Base-by-base conservation (phyloP, 2,329 filamentous ascomycete species). In the Conoideocrella luteorostrata region DNA sequence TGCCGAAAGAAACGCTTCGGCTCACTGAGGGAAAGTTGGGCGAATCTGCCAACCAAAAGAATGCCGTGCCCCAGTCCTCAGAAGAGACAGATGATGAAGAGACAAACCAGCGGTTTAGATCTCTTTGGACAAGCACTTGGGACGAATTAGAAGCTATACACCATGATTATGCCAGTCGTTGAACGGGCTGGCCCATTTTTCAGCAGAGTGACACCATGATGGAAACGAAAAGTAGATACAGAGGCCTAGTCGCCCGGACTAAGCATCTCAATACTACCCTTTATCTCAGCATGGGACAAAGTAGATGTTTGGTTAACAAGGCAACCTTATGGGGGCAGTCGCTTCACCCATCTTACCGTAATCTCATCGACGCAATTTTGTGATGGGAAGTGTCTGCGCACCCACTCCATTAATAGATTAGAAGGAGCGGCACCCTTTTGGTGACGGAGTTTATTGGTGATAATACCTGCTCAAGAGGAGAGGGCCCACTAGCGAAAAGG, bases 81-180 rank as follows among this genome's bases (percentile, higher is more conserved):
- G 32, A 34, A 18, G 32, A 34, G 32, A 28, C 26, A 28, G 26
- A 28, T 7, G 32, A 34, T 34, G 17, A 34, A 18, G 15, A 34
- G 32, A 34, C 32, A 34, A 34, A 9, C 9, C 7, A 34, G 32
- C 32, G 15, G 32, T 34, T 34, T n/a, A 18, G 11, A 34, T 7
- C 32, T 34, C 32, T 34, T 34, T 34, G 32, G 32, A 34, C 32
- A 13, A 34, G 32, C 7, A 34, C 32, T 34, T 34, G 32, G 32
- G 32, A 10, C 32, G 32, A 34, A 34, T n/a, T 34, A 34, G 32
- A 34, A 34, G 32, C 32, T 17, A 34, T 18, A 34, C 32, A 34
- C 32, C 7, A 34, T 18, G 32, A 17, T n/a, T 34, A 34, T 34
- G 32, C 32, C 17, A 34, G 32, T 34, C 32, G 15, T n/a, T 34